Evolutionary conservation across 805 yeast genomes (phyloP), one percentile per base, ranked within the genome.

Genomic region (Nakazawaea holstii): DNA sequence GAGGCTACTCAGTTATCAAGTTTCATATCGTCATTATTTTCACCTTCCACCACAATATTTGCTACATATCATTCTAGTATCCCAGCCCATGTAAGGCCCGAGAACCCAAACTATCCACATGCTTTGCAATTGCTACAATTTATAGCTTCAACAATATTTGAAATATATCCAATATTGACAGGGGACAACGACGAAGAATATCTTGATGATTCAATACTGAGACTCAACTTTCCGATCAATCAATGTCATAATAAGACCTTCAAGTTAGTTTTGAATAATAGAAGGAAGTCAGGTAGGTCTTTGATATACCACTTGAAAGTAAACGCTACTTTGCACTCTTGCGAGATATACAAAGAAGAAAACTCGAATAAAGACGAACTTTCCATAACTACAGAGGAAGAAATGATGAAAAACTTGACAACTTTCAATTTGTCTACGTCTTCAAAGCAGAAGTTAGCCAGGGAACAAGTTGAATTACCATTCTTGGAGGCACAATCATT

Each of bases 381-480:
- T 4, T 31, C 26, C 5, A 33, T 43, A 13, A 36, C 49, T 17
- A 54, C 79, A 30, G 80, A 77, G 13, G 78, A 76, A 35, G 74
- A 74, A 13, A 58, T 84, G 48, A 67, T 92, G 41, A 77, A 82
- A 52, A 87, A 74, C 35, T 70, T 94, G 55, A 88, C 98, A 0
- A 94, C 99, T 0, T 92, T 92, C 70, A 91, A 91, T 55, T 69
- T 92, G 47, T 73, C 81, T 7, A 86, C 95, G 0, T 84, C 82
- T 7, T 77, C 77, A 3, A 84, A 79, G 56, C 97, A 94, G 60
- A 82, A 77, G 52, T 59, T 73, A 40, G 96, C 95, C 0, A 79
- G 80, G 51, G 96, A 88, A 26, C 82, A 85, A 52, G 97, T 94
- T 3, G 95, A 86, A 41, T 70, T 92, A 50, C 99, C 99, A n/a